Conservation (phyloP, 768 basidiomycete species). For the Auricularia heimuer region DNA sequence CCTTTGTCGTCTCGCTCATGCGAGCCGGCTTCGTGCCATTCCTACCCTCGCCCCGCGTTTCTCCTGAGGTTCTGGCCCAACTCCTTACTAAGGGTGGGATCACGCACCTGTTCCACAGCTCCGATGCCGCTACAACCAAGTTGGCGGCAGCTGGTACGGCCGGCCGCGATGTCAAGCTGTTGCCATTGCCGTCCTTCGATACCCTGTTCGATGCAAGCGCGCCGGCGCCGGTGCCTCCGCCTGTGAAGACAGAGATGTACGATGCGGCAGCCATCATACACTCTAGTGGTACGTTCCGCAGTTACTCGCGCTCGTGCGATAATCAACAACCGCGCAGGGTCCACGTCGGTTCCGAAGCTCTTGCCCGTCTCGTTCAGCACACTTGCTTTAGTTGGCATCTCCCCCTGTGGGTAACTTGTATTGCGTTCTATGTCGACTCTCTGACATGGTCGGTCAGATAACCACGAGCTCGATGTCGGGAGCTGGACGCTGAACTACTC, state of each 20-base stretch:
- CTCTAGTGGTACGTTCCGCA: constrained; percentile 15
- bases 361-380: background rate
- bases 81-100: constrained; percentile 27
- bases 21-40: constrained; percentile 19
- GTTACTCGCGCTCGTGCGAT: background rate
- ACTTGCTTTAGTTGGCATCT: background rate
- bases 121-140: background rate
- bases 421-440: background rate
- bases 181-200: constrained; percentile 15
- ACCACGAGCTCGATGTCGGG: background rate
- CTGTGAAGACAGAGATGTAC: constrained; percentile 9
- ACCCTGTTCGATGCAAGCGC: constrained; percentile 11
- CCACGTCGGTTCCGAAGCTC: background rate
- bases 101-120: constrained; percentile 18
- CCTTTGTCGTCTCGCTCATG: constrained; percentile 9
- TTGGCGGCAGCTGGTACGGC: background rate
- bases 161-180: background rate
- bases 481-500: background rate
- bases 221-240: constrained; percentile 9
- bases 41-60: constrained; percentile 34
- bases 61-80: constrained; percentile 35
- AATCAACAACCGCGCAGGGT: background rate
- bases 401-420: background rate
- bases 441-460: background rate
- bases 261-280: constrained; percentile 17